phyloP scores from a whole-genome alignment of 129 eudicot species.

The Calendula officinalis region DNA sequence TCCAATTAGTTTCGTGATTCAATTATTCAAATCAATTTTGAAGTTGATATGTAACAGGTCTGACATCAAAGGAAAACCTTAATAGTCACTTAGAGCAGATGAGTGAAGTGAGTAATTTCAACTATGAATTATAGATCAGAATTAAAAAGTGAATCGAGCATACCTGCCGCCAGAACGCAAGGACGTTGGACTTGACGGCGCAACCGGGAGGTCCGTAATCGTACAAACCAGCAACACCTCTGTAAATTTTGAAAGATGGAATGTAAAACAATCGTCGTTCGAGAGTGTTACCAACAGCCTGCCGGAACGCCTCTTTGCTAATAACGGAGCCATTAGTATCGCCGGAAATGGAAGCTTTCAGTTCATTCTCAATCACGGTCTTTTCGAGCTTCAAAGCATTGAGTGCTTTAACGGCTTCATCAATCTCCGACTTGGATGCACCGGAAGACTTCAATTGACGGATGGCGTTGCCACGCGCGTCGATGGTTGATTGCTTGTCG shows the following conservation, averaged over 20 bases:
- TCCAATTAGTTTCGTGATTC: too few relatives aligned
- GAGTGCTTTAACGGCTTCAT: slow-evolving; percentile 43
- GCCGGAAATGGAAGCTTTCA: slow-evolving; percentile 33
- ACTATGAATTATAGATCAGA: not conserved
- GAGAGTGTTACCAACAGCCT: slow-evolving; percentile 54
- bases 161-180: slow-evolving; percentile 78
- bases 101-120: not conserved
- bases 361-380: slow-evolving; percentile 40
- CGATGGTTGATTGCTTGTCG: slow-evolving; percentile 38
- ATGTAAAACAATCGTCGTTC: slow-evolving; percentile 58
- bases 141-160: not conserved
- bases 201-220: slow-evolving; percentile 77
- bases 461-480: slow-evolving; percentile 34
- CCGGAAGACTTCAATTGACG: slow-evolving; percentile 46
- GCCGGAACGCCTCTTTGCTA: slow-evolving; percentile 53
- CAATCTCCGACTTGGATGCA: slow-evolving; percentile 47
- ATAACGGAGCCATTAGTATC: slow-evolving; percentile 17
- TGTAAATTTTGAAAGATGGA: slow-evolving; percentile 64
- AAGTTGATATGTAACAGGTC: not conserved
- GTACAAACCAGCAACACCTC: slow-evolving; percentile 73
- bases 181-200: slow-evolving; percentile 61
- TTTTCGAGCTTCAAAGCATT: slow-evolving; percentile 50
- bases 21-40: too few relatives aligned
- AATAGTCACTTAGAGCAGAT: not conserved
- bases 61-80: not conserved